These are phyloP conservation scores for Fusarium sp. DNA, from an alignment of 2,329 filamentous ascomycete species.

Conservation along the genomic window DNA sequence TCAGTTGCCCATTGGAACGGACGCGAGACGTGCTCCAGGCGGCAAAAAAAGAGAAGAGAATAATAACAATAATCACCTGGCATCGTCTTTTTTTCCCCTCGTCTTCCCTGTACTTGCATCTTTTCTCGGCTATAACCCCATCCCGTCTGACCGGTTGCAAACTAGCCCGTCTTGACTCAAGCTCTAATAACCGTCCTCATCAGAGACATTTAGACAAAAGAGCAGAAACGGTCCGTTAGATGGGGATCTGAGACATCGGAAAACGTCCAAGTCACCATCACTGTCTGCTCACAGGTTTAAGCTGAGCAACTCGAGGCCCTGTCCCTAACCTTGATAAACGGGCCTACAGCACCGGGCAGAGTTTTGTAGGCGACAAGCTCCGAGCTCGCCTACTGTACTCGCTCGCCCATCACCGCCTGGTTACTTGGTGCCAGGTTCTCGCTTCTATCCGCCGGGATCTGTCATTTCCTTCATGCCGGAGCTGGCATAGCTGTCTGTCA, in stretches of 20 bases:
- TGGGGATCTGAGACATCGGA: conserved; percentile 9
- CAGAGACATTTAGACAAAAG: conserved; percentile 6
- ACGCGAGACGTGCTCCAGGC: not conserved
- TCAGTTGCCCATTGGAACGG: not conserved
- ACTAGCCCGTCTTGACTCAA: not conserved
- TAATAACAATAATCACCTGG: conserved; percentile 5
- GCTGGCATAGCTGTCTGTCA: not conserved
- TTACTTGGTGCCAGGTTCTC: not conserved
- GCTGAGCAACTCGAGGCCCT: not conserved
- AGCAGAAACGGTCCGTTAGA: conserved; percentile 9
- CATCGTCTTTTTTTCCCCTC: not conserved
- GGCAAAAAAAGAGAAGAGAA: not conserved
- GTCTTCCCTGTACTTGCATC: not conserved
- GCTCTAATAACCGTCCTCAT: not conserved
- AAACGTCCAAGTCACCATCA: conserved; percentile 9
- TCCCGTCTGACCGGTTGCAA: conserved; percentile 2
- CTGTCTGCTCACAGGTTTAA: conserved; percentile 13
- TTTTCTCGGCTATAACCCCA: not conserved
- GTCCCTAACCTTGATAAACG: conserved; percentile 19
- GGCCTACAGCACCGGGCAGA: conserved; percentile 18
- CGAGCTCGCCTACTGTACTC: not conserved
- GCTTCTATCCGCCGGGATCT: conserved; percentile 5
- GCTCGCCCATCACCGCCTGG: conserved; percentile 1
- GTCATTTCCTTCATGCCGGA: not conserved
- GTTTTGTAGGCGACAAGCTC: conserved; percentile 16